Evolutionary conservation across 768 basidiomycete species (phyloP), one percentile per base, ranked within the genome.

Genomic region (Calvatia gigantea): DNA sequence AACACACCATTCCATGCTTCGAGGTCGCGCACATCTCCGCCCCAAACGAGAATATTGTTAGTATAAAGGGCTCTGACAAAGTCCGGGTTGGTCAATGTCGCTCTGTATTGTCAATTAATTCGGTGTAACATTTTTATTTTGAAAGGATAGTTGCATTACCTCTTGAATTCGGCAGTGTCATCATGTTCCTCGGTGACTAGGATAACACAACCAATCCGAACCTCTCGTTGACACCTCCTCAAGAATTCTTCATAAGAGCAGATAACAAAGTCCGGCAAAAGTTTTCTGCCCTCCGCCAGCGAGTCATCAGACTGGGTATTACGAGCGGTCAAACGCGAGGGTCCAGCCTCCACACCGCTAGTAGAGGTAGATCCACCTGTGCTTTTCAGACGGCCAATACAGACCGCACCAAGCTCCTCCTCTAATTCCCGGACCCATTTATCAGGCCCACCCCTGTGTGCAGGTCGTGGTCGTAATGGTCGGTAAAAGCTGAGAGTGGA

Each of bases 181-280:
- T 98, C 94, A 62, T 99, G 94, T 65, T 97, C 94, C 33, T 85
- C 85, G 62, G 89, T 93, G 55, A 92, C 85, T 28, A 98, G 74
- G 3, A 98, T 70, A 2, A 94, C 81, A 62, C 93, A 91, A 0
- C 86, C 86, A 49, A 97, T 77, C 66, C 81, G 83, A 19, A 76
- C 72, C 41, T 95, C 89, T 47, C 76, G 81, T 65, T 92, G 83
- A 57, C 91, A 89, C 35, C 69, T 64, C 50, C 82, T 77, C 58
- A 96, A 69, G 37, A 87, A 87, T 3, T 86, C 81, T 58, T 98
- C 93, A 66, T 98, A 98, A 15, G 82, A 79, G 1, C 89, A 89
- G 3, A 86, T 68, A 46, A 77, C 84, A 70, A 97, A 96, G 56
- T 93, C 90, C 0, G 94, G 94, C 1, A 96, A 71, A 11, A 84